Evolutionary conservation across 208 protist species (phyloP), one percentile per base, ranked within the genome.

Genomic region (Wallacemonas sp.): DNA sequence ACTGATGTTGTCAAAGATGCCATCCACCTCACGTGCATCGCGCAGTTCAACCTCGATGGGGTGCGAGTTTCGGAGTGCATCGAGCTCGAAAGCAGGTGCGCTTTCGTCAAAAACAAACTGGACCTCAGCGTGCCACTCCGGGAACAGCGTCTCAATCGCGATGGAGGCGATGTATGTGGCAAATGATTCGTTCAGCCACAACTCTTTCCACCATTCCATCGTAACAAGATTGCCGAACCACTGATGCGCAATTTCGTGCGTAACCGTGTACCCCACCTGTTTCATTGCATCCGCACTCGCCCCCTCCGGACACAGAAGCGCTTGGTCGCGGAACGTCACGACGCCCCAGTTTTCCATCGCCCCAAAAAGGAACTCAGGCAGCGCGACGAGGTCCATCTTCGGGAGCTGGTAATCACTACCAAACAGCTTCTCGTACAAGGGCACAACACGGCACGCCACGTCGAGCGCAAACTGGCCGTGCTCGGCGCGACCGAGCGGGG

Each of bases 301-400:
- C 21, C 55, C 56, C 21, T 77, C 72, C 61, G 86, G 71, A 59
- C 79, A 83, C 17, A 95, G 82, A 36, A 96, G 56, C 24, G 86
- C 82, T 36, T 80, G 70, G 62, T 99, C 94, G 46, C 98, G 86
- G 70, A 95, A 99, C 8, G 94, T 98, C 54, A 99, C 85, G 30
- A 98, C 80, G 45, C 97, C 96, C 93, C 94, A 99, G 80, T 99
- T 99, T 74, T 99, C 98, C 98, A 99, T 99, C 24, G 97, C 98
- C 19, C 98, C 98, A 12, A 81, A 76, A 27, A 77, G 80, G 66
- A 98, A 99, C 42, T 98, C 90, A 2, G 95, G 91, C 47, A 99
- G 83, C 12, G 97, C 96, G 39, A 99, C 68, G 42, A 99, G 62
- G 76, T 99, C 98, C 54, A 97, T 62, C 70, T 99, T 99, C 2